Percentiles rank a stretch among this genome's conserved stretches.
These are phyloP conservation scores for Penicillium sp. DNA, from an alignment of 2,329 filamentous ascomycete genomes.

Conservation along the genomic window DNA sequence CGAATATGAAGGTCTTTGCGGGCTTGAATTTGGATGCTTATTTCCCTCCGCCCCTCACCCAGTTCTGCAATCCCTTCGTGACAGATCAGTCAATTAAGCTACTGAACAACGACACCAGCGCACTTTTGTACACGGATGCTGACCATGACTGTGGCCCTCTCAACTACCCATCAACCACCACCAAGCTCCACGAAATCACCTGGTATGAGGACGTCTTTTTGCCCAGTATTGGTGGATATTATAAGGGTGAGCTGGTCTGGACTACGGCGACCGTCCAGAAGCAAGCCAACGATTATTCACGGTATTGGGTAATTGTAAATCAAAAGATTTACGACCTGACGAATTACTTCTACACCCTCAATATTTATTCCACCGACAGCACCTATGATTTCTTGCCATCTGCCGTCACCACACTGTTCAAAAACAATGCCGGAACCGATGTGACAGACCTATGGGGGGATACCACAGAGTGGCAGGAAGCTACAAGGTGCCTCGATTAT, in stretches of 20 bases:
- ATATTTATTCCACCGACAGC: slow-evolving; percentile 51
- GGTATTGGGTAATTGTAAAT: slow-evolving; percentile 78
- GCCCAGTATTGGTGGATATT: slow-evolving; percentile 79
- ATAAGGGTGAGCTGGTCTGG: slow-evolving; percentile 83
- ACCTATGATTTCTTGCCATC: slow-evolving; percentile 71
- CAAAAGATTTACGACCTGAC: slow-evolving; percentile 83
- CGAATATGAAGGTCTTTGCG: slow-evolving; percentile 73
- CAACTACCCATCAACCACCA: slow-evolving; percentile 55
- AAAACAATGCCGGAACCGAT: slow-evolving; percentile 75
- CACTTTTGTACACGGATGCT: slow-evolving; percentile 55
- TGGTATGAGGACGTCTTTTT: slow-evolving; percentile 79
- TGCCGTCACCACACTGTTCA: slow-evolving; percentile 66
- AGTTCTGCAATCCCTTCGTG: slow-evolving; percentile 73
- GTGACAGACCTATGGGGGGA: slow-evolving; percentile 66
- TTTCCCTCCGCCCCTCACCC: slow-evolving; percentile 73
- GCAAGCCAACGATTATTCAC: slow-evolving; percentile 66
- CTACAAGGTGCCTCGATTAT: slow-evolving; percentile 76
- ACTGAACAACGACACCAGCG: slow-evolving; percentile 64
- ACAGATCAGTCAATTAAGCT: slow-evolving; percentile 52
- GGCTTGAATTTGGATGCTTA: slow-evolving; percentile 81
- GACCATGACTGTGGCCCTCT: slow-evolving; percentile 69
- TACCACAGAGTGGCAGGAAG: slow-evolving; percentile 58
- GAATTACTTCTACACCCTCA: slow-evolving; percentile 79
- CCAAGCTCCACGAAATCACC: slow-evolving; percentile 59
- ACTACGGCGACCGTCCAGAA: slow-evolving; percentile 57